Percentiles rank a stretch among this genome's conserved stretches.
Evolutionary conservation across 768 basidiomycete genomes (phyloP).

Genomic region (Russula foetens): DNA sequence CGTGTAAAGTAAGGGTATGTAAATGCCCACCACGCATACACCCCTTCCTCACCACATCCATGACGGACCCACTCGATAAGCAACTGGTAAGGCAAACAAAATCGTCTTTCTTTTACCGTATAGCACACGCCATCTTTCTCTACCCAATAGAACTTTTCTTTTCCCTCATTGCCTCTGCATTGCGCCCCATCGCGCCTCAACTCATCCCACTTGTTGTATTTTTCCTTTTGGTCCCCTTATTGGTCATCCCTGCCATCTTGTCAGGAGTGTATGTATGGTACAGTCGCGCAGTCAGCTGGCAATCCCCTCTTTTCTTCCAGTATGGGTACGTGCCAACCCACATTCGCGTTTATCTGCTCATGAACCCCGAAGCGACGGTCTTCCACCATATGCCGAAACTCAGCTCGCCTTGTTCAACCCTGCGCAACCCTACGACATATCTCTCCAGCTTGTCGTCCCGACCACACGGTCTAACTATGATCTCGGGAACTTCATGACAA

Average conservation of each 20-base stretch:
- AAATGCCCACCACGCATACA: neutral
- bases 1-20: neutral
- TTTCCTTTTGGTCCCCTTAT: slow-evolving; percentile 51
- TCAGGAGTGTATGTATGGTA: slow-evolving; percentile 74
- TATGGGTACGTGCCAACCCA: slow-evolving; percentile 54
- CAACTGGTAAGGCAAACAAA: neutral
- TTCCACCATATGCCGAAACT: slow-evolving; percentile 53
- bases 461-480: slow-evolving; percentile 56
- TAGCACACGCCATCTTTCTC: neutral
- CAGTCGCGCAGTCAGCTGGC: slow-evolving; percentile 63
- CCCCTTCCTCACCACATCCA: neutral
- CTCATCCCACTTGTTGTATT: slow-evolving; percentile 60
- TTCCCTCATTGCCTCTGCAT: slow-evolving; percentile 22
- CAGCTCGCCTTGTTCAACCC: slow-evolving; percentile 43
- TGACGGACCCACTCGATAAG: slow-evolving; percentile 15
- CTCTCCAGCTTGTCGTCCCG: slow-evolving; percentile 58
- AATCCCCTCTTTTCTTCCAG: slow-evolving; percentile 59
- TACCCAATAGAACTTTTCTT: slow-evolving; percentile 23
- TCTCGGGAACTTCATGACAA: slow-evolving; percentile 82
- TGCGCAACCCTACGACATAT: slow-evolving; percentile 69
- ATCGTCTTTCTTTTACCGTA: neutral
- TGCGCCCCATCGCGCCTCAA: slow-evolving; percentile 48
- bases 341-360: neutral
- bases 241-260: slow-evolving; percentile 50
- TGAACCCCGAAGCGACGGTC: slow-evolving; percentile 43